Conservation (phyloP, 1,139 yeast species). For the Kodamaea sp. region DNA sequence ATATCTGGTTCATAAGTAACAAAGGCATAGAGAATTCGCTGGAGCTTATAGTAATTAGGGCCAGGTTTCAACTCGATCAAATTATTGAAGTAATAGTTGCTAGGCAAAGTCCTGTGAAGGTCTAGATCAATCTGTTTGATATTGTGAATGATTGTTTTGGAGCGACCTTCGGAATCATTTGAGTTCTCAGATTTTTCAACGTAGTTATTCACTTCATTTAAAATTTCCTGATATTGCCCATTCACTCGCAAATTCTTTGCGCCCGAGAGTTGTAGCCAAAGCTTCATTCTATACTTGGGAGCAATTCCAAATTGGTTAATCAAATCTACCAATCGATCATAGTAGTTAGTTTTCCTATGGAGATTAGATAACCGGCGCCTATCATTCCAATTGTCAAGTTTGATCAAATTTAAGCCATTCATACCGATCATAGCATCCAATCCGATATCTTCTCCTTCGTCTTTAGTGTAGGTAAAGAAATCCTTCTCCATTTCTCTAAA, state of each 20-base stretch:
- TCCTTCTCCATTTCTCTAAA: slow-evolving; percentile 27
- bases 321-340: slow-evolving; percentile 32
- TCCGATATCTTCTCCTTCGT: slow-evolving; percentile 13
- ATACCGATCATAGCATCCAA: slow-evolving; percentile 41
- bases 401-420: slow-evolving; percentile 31
- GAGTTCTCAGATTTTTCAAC: neutral
- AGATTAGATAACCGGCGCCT: slow-evolving; percentile 5
- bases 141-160: slow-evolving; percentile 18
- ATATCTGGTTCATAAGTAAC: slow-evolving; percentile 50
- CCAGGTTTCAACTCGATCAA: slow-evolving; percentile 47
- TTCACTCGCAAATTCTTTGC: slow-evolving; percentile 48
- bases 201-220: slow-evolving; percentile 15
- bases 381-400: slow-evolving; percentile 15
- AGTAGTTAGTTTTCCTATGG: slow-evolving; percentile 11
- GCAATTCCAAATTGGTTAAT: slow-evolving; percentile 50
- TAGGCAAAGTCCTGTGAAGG: slow-evolving; percentile 56
- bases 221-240: slow-evolving; percentile 47
- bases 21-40: slow-evolving; percentile 54
- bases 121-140: slow-evolving; percentile 58
- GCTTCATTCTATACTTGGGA: slow-evolving; percentile 43
- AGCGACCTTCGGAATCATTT: slow-evolving; percentile 2
- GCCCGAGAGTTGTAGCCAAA: slow-evolving; percentile 60
- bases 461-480: slow-evolving; percentile 21
- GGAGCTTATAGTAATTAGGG: slow-evolving; percentile 51
- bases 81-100: slow-evolving; percentile 51